A percentile compares a stretch with the other conserved stretches of the same genome.
These are phyloP conservation scores for Starmera amethionina DNA, from an alignment of 805 yeast genomes.

Conservation along the genomic window DNA sequence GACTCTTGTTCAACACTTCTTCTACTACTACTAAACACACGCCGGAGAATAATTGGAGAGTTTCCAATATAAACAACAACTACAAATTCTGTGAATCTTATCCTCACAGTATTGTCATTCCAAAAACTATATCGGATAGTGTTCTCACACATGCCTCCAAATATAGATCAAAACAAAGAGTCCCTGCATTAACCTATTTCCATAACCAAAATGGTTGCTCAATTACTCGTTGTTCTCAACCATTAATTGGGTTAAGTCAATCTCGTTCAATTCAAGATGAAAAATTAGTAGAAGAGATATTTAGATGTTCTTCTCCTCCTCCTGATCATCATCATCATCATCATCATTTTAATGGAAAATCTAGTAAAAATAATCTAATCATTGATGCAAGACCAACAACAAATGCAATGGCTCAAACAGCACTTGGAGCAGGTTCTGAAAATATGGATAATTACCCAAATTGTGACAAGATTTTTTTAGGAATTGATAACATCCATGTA, in stretches of 20 bases:
- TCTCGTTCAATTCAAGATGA: slow-evolving; percentile 89
- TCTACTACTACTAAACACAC: background rate
- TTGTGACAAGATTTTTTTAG: slow-evolving; percentile 66
- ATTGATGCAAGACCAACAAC: slow-evolving; percentile 91
- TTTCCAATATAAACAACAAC: slow-evolving; percentile 51
- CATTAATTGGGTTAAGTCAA: slow-evolving; percentile 83
- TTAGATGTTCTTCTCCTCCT: slow-evolving; percentile 47
- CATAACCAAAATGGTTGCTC: slow-evolving; percentile 63
- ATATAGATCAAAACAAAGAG: slow-evolving; percentile 75
- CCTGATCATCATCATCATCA: no score
- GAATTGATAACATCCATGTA: slow-evolving; percentile 91
- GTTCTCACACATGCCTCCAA: slow-evolving; percentile 76
- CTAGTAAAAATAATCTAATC: slow-evolving; percentile 46
- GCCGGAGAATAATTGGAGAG: slow-evolving; percentile 47
- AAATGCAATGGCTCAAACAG: slow-evolving; percentile 94
- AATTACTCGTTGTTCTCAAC: slow-evolving; percentile 87
- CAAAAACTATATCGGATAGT: slow-evolving; percentile 69
- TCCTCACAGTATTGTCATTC: slow-evolving; percentile 61
- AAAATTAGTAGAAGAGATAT: slow-evolving; percentile 63
- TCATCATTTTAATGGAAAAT: slow-evolving; percentile 16
- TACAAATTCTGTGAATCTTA: slow-evolving; percentile 69
- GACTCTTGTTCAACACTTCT: slow-evolving; percentile 27
- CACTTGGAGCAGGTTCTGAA: slow-evolving; percentile 97
- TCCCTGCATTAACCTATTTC: slow-evolving; percentile 75
- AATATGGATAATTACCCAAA: slow-evolving; percentile 76